Conservation (phyloP, 2,329 filamentous ascomycete genomes). For the Phaeoacremonium minimum region DNA sequence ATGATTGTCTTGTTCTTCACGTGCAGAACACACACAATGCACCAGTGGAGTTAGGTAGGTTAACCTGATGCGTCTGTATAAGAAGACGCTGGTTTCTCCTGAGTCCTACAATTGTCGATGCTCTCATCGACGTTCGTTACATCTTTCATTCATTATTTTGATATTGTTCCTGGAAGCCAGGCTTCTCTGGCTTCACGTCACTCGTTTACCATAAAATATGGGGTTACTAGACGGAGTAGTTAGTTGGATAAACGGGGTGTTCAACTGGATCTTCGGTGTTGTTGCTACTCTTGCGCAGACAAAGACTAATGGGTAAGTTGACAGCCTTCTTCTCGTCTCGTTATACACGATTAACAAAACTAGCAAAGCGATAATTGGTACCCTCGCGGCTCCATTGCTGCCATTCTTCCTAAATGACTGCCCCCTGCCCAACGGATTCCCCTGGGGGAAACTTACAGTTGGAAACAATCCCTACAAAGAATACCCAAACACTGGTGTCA, state of each 20-base stretch:
- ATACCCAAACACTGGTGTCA: slow-evolving; percentile 48
- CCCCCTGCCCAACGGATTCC: slow-evolving; percentile 41
- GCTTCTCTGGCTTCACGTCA: too few relatives aligned
- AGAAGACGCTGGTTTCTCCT: too few relatives aligned
- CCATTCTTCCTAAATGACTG: slow-evolving; percentile 43
- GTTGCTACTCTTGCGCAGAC: slow-evolving; percentile 21
- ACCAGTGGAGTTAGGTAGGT: too few relatives aligned
- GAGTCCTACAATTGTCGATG: too few relatives aligned
- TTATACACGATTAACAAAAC: too few relatives aligned
- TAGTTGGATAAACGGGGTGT: slow-evolving; percentile 2
- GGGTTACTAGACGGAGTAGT: slow-evolving; percentile 12
- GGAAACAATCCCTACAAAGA: slow-evolving; percentile 42
- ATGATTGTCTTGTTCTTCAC: too few relatives aligned
- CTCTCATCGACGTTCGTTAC: too few relatives aligned
- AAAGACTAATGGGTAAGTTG: slow-evolving; percentile 32
- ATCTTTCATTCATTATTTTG: slow-evolving; percentile 11
- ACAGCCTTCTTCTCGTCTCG: not conserved
- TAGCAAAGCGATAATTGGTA: slow-evolving; percentile 37
- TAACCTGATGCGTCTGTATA: too few relatives aligned
- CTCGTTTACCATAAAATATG: slow-evolving; percentile 16
- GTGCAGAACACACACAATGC: too few relatives aligned
- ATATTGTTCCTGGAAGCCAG: too few relatives aligned
- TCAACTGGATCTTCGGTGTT: slow-evolving; percentile 15
- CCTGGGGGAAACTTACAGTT: slow-evolving; percentile 44
- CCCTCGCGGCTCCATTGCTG: slow-evolving; percentile 28